Conservation (phyloP, 2,329 filamentous ascomycete species). For the Cladosporium colombiae region DNA sequence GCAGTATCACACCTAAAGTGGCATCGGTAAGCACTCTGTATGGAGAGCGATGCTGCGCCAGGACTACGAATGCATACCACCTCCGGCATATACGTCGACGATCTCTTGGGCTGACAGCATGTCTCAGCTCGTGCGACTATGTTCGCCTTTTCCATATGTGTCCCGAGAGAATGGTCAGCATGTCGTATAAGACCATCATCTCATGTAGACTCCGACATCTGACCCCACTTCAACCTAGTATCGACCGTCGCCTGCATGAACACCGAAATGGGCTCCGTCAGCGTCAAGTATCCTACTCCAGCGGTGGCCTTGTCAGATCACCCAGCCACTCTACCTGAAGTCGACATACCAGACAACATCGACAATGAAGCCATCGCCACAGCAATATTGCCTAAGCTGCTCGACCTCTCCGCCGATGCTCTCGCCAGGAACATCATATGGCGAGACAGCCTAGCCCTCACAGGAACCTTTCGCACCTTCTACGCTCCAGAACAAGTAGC, state of each 20-base stretch:
- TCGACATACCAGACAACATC: slow-evolving; percentile 18
- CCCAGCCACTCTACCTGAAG: slow-evolving; percentile 21
- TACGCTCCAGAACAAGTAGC: slow-evolving; percentile 47
- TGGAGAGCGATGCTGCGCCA: background rate
- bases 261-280: slow-evolving; percentile 8
- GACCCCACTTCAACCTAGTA: background rate
- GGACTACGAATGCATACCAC: background rate
- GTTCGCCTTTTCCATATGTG: background rate
- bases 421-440: slow-evolving; percentile 40
- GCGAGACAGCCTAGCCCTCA: slow-evolving; percentile 59
- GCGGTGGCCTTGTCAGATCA: slow-evolving; percentile 20
- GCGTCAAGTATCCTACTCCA: background rate
- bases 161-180: background rate
- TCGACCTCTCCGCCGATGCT: background rate
- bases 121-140: background rate
- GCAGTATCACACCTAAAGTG: background rate
- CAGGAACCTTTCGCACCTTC: slow-evolving; percentile 58
- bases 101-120: background rate
- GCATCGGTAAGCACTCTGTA: background rate
- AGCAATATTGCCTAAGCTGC: background rate
- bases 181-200: background rate
- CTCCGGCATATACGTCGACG: background rate
- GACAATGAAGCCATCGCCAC: slow-evolving; percentile 15
- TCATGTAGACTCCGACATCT: background rate
- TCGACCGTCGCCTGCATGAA: background rate